These are phyloP conservation scores for Sugiyamaella floridensis DNA, from an alignment of 805 yeast species.

Conservation along the genomic window DNA sequence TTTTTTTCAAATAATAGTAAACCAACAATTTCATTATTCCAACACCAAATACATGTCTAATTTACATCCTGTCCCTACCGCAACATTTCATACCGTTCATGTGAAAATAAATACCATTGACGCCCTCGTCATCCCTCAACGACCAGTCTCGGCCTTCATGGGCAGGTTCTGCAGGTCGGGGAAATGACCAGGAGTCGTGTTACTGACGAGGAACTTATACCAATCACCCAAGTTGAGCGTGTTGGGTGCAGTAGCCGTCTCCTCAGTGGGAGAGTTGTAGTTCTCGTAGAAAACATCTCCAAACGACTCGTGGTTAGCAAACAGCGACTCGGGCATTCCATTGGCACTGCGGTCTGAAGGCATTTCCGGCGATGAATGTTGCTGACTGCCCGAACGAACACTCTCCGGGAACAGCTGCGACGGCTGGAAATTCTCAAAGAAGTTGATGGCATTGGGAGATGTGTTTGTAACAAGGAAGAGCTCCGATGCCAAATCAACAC, in stretches of 20 bases:
- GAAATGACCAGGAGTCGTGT: slow-evolving; percentile 8
- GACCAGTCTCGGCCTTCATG: slow-evolving; percentile 5
- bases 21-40: background rate
- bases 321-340: slow-evolving; percentile 12
- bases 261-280: slow-evolving; percentile 17
- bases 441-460: slow-evolving; percentile 25
- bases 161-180: slow-evolving; percentile 4
- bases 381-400: slow-evolving; percentile 8
- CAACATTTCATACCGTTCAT: no score
- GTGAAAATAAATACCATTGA: background rate
- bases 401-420: slow-evolving; percentile 46
- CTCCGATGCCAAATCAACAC: slow-evolving; percentile 19
- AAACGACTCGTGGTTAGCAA: slow-evolving; percentile 7
- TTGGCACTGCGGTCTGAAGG: slow-evolving; percentile 6
- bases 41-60: background rate
- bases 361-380: slow-evolving; percentile 5
- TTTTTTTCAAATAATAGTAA: background rate
- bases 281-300: slow-evolving; percentile 9
- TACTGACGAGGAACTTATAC: slow-evolving; percentile 32
- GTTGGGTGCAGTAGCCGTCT: slow-evolving; percentile 22
- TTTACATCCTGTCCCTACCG: background rate
- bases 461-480: slow-evolving; percentile 28
- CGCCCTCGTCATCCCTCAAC: background rate
- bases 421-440: slow-evolving; percentile 49
- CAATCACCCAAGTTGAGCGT: slow-evolving; percentile 33